These are phyloP conservation scores for Yamadazyma triangularis DNA, from an alignment of 1,139 yeast species.

Conservation along the genomic window DNA sequence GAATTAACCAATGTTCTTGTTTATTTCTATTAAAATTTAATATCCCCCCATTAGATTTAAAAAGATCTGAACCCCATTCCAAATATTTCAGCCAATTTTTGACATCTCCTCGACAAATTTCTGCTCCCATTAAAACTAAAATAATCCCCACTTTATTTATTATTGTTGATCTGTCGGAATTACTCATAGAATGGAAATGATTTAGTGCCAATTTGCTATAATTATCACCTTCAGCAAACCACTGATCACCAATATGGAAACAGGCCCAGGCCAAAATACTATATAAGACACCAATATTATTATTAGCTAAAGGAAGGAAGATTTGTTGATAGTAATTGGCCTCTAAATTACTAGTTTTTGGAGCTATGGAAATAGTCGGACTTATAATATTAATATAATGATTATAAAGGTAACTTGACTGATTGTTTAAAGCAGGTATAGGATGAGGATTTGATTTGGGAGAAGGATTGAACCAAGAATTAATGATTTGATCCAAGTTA, in stretches of 20 bases:
- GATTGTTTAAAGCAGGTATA: constrained; percentile 13
- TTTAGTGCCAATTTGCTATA: constrained; percentile 45
- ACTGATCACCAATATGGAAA: constrained; percentile 48
- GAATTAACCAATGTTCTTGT: constrained; percentile 66
- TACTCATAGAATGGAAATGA: constrained; percentile 27
- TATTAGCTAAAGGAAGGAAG: constrained; percentile 75
- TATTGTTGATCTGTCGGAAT: constrained; percentile 14
- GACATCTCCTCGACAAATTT: constrained; percentile 74
- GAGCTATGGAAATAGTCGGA: constrained; percentile 58
- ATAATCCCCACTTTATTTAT: constrained; percentile 58
- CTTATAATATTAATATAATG: constrained; percentile 63
- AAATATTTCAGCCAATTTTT: constrained; percentile 62
- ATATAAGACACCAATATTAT: constrained; percentile 62
- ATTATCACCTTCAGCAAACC: constrained; percentile 40
- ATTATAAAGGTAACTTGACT: constrained; percentile 42
- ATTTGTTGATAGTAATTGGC: constrained; percentile 68
- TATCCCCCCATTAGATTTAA: constrained; percentile 56
- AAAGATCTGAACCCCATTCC: constrained; percentile 56
- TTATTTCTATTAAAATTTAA: constrained; percentile 49
- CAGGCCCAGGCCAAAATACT: constrained; percentile 79
- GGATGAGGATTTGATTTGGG: constrained; percentile 14
- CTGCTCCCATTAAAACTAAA: constrained; percentile 65
- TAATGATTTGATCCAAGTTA: constrained; percentile 16
- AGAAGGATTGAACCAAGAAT: constrained; percentile 17
- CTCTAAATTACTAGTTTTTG: constrained; percentile 39